phyloP scores from a whole-genome alignment of 345 rosid genomes.

The Euphorbia lathyris region DNA sequence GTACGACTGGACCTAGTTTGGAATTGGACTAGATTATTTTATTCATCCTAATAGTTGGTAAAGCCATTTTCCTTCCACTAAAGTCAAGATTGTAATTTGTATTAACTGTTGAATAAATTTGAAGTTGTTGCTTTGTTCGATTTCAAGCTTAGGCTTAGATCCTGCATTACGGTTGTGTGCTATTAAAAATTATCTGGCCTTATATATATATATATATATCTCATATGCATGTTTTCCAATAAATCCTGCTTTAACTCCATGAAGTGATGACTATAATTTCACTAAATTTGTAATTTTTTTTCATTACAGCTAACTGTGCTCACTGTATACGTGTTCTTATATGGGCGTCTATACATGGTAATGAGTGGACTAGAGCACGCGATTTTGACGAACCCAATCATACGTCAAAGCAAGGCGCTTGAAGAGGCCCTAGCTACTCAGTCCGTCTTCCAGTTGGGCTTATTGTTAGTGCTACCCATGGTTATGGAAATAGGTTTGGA shows the following conservation, averaged over 20 bases:
- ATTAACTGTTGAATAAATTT: not conserved
- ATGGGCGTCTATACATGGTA: conserved; percentile 86
- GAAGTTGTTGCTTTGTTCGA: conserved; percentile 1
- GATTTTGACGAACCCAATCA: conserved; percentile 47
- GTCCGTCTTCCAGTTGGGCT: conserved; percentile 80
- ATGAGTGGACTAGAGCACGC: conserved; percentile 83
- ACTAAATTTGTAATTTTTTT: conserved; percentile 11
- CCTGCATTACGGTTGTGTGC: not conserved
- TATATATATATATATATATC: too few relatives aligned
- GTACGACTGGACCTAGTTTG: too few relatives aligned
- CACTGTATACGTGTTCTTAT: conserved; percentile 77
- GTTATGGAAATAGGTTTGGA: conserved; percentile 95
- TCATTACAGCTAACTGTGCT: conserved; percentile 74
- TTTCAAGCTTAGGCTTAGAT: not conserved
- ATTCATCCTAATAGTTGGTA: not conserved
- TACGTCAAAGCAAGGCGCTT: conserved; percentile 73
- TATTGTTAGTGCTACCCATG: conserved; percentile 83
- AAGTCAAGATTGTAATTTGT: not conserved
- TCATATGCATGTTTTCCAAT: not conserved
- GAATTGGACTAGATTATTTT: not conserved
- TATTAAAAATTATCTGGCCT: too few relatives aligned
- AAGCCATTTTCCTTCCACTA: not conserved
- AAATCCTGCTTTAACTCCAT: not conserved
- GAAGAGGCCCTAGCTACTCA: conserved; percentile 85
- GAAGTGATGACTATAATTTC: not conserved